Percentiles rank a stretch among this genome's conserved stretches.
These are phyloP conservation scores for Cutaneotrichosporon cavernicola DNA, from an alignment of 1,284 basidiomycete species.

Conservation along the genomic window DNA sequence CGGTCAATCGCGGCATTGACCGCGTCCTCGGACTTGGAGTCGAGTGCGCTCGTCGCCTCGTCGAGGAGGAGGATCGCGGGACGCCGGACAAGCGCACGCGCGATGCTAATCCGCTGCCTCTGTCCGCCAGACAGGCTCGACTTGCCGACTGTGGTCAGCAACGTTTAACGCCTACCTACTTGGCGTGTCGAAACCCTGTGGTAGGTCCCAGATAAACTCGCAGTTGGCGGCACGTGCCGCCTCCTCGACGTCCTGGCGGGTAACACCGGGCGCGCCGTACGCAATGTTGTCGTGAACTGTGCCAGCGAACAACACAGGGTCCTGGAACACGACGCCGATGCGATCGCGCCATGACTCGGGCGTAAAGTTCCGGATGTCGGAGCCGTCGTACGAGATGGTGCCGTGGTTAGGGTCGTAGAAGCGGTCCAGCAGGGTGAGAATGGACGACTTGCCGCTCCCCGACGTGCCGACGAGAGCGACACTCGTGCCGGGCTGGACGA, in stretches of 20 bases:
- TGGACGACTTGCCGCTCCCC: conserved; percentile 86
- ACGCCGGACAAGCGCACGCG: conserved; percentile 55
- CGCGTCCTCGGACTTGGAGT: conserved; percentile 79
- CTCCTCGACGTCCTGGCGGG: conserved; percentile 76
- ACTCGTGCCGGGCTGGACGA: conserved; percentile 76
- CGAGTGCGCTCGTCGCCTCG: conserved; percentile 65
- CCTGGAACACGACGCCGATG: conserved; percentile 84
- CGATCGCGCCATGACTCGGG: conserved; percentile 78
- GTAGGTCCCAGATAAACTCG: conserved; percentile 90
- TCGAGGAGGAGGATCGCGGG: conserved; percentile 57
- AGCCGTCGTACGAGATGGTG: conserved; percentile 76
- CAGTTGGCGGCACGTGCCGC: conserved; percentile 91
- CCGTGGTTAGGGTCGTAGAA: conserved; percentile 91
- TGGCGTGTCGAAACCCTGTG: conserved; percentile 75
- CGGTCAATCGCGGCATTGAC: conserved; percentile 87
- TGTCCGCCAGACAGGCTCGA: conserved; percentile 55
- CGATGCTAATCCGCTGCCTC: conserved; percentile 57
- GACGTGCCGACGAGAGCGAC: conserved; percentile 90
- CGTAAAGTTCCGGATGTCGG: conserved; percentile 82
- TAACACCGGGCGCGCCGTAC: conserved; percentile 73
- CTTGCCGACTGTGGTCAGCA: conserved; percentile 44
- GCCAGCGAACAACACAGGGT: conserved; percentile 61
- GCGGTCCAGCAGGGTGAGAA: conserved; percentile 81
- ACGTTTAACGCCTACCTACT: conserved; percentile 56
- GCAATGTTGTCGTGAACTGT: conserved; percentile 92